Percentiles rank a stretch among this genome's conserved stretches.
Evolutionary conservation across 108 stramenopile species (phyloP).

Genomic region (Cylindrotheca closterium): DNA sequence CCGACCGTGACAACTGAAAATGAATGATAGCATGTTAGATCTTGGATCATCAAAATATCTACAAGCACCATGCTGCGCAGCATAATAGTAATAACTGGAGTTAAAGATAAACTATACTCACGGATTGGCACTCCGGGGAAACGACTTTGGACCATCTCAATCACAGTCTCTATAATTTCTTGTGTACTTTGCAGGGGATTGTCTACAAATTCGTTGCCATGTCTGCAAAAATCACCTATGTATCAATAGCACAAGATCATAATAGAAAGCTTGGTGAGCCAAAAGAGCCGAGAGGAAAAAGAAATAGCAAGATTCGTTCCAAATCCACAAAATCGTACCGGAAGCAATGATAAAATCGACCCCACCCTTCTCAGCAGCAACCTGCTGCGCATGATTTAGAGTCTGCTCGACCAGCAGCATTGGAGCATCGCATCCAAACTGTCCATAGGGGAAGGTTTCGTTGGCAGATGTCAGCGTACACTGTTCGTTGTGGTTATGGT

Average conservation of each 20-base stretch:
- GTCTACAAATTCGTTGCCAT: constrained; percentile 27
- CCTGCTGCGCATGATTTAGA: constrained; percentile 14
- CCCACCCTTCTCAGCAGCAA: not conserved
- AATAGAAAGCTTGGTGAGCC: too few species aligned
- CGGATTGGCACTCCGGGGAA: too few species aligned
- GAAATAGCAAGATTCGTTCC: too few species aligned
- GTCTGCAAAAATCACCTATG: constrained; percentile 57
- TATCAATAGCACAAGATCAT: too few species aligned
- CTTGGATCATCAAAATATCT: constrained; percentile 10
- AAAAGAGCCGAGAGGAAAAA: too few species aligned
- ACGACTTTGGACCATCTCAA: constrained; percentile 4
- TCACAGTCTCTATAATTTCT: constrained; percentile 23
- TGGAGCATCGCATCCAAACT: constrained; percentile 45
- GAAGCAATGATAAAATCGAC: constrained; percentile 13
- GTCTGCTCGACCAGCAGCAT: constrained; percentile 7
- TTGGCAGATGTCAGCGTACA: constrained; percentile 3
- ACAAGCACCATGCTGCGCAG: not conserved
- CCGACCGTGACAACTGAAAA: constrained; percentile 51
- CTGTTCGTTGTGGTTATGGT: not conserved
- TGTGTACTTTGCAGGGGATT: constrained; percentile 27
- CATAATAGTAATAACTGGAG: too few species aligned
- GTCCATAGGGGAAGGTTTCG: constrained; percentile 11
- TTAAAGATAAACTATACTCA: too few species aligned
- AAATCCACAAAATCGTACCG: constrained; percentile 26
- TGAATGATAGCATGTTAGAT: too few species aligned